Percentiles rank a stretch among this genome's conserved stretches.
These are phyloP conservation scores for Acanthamoeba castellanii DNA, from an alignment of 208 protist species.

Conservation along the genomic window DNA sequence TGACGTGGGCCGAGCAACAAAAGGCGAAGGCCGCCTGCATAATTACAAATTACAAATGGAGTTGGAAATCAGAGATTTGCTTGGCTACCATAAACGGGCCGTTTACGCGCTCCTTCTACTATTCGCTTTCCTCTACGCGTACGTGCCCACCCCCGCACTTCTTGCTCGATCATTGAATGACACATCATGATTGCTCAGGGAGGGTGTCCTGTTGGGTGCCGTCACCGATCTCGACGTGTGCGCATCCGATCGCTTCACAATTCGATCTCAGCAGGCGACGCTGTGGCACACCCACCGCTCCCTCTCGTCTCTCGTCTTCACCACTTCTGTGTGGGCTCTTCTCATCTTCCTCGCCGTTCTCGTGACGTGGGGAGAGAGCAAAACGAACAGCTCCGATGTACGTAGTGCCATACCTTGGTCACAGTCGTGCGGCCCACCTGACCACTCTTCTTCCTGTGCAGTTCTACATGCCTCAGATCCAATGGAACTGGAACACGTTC, in stretches of 20 bases:
- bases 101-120: constrained; percentile 9
- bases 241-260: constrained; percentile 13
- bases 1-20: neutral
- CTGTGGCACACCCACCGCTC: constrained; percentile 49
- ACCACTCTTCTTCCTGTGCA: neutral
- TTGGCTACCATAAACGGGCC: neutral
- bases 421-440: neutral
- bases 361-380: neutral
- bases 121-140: neutral
- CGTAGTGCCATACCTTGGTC: neutral
- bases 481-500: constrained; percentile 68
- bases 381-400: neutral
- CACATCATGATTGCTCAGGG: neutral
- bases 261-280: neutral
- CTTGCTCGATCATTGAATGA: neutral
- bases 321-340: neutral
- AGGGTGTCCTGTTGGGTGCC: neutral
- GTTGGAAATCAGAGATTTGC: neutral
- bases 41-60: constrained; percentile 8
- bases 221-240: constrained; percentile 17
- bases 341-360: constrained; percentile 51
- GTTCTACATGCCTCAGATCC: constrained; percentile 35
- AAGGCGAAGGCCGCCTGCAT: no score
- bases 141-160: neutral
- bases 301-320: constrained; percentile 39